Evolutionary conservation across 164 flowering plant species (phyloP), one percentile per base, ranked within the genome.

Genomic region (Malania oleifera): DNA sequence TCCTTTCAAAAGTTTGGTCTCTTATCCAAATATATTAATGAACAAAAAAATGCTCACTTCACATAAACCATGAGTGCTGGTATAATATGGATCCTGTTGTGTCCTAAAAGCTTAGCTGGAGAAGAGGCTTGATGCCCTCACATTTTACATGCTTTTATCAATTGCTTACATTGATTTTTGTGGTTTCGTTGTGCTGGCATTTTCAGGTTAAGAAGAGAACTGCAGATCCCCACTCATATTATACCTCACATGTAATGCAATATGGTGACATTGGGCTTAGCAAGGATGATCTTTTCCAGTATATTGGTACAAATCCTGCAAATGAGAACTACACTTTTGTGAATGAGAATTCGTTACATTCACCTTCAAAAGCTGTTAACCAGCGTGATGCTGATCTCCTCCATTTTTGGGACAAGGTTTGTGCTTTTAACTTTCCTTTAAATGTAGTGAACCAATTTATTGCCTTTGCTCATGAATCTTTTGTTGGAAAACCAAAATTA

Each of bases 181-280:
- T 53, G 44, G 39, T 56, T 45, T 48, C 28, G 38, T 40, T 45
- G 35, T 70, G 29, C 37, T 53, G 50, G 50, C 5, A 39, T 67
- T 67, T 69, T 34, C 79, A 91, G 98, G 98, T 91, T 17, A 87
- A 77, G 62, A 57, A 11, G 57, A 78, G 95, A 76, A 89, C 98
- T 22, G 58, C 78, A 12, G 75, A 65, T 65, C 69, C 52, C 14
- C 67, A 69, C 69, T 66, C 60, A 37, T 52, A 7, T 51, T 73
- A 57, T 52, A 91, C 95, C 19, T 92, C 98, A 28, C 96, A 92
- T 74, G 98, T 89, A 52, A 85, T 84, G 91, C 86, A 92, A 78
- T 87, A 73, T 65, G 96, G 96, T 25, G 88, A 89, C 60, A 12
- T 69, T 45, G 51, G 56, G 12, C 80, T 85, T 27, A 79, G 73